Conservation (phyloP, 1,139 yeast genomes). For the Ogataea hybrid region DNA sequence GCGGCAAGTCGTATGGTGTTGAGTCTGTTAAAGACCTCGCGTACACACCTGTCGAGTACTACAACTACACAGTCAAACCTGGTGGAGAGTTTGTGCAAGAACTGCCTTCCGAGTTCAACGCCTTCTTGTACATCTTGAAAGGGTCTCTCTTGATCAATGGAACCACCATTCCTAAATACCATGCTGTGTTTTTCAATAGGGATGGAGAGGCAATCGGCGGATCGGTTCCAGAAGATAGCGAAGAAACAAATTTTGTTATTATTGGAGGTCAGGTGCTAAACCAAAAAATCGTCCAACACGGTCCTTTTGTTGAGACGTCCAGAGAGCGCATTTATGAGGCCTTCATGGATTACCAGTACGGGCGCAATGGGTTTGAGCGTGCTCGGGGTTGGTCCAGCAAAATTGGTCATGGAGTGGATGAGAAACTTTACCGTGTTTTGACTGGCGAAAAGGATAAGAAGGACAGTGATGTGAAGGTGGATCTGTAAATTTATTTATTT, state of each 20-base stretch:
- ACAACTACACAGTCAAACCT: slow-evolving; percentile 64
- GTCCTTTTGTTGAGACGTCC: slow-evolving; percentile 81
- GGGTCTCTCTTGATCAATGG: slow-evolving; percentile 60
- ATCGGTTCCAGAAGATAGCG: slow-evolving; percentile 39
- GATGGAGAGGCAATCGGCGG: slow-evolving; percentile 63
- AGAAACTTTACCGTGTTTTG: slow-evolving; percentile 22
- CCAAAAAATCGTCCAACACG: slow-evolving; percentile 82
- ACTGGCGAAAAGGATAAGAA: slow-evolving; percentile 18
- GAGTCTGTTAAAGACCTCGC: slow-evolving; percentile 76
- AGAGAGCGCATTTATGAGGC: slow-evolving; percentile 64
- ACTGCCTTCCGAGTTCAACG: slow-evolving; percentile 63
- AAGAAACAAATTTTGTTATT: slow-evolving; percentile 56
- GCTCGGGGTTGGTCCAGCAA: slow-evolving; percentile 66
- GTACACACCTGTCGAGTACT: slow-evolving; percentile 78
- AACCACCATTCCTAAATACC: slow-evolving; percentile 42
- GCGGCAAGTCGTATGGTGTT: slow-evolving; percentile 75
- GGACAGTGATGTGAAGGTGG: slow-evolving; percentile 5
- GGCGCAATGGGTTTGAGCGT: slow-evolving; percentile 71
- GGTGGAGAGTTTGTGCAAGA: slow-evolving; percentile 67
- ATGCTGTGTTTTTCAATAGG: slow-evolving; percentile 61
- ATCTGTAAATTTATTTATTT: slow-evolving; percentile 8
- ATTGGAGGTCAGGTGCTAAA: slow-evolving; percentile 77
- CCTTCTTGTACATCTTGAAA: slow-evolving; percentile 65
- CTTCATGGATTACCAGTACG: slow-evolving; percentile 65
- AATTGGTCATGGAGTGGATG: slow-evolving; percentile 58